Evolutionary conservation across 306 rosid genomes (phyloP), one percentile per base, ranked within the genome.

Genomic region (Glycine tomentella): DNA sequence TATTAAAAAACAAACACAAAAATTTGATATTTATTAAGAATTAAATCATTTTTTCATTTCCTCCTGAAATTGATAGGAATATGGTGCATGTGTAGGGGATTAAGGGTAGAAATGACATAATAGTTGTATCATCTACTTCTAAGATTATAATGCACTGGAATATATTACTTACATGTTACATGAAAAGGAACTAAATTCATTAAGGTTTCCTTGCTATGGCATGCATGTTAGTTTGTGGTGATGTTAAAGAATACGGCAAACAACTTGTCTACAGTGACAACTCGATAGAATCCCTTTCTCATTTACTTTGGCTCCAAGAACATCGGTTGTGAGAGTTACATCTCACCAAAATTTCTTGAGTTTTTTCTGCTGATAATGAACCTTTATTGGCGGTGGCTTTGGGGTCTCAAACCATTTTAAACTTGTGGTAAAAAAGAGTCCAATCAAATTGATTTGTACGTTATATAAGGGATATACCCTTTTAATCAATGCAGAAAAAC

Each of bases 281-380:
- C 79, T 65, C 51, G 67, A 66, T 31, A 15, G 56, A 36, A 74
- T 49, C 6, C 62, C 17, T 56, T 46, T 49, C 9, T 69, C 14
- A 40, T 14, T 36, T 84, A 80, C 86, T 81, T 87, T 62, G 74
- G 20, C 65, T 81, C 72, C 59, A 84, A 87, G 87, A 73, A 66
- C 77, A 73, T 67, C 55, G 77, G 80, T 81, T 87, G 84, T 81
- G 84, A 84, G 76, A 36, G 77, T 51, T 73, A 78, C 87, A 77
- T 77, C 36, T 44, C 36, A 74, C 78, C 87, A 80, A 76, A 71
- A 45, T 12, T 9, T 42, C 61, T 79, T 14, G 44, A 36, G 45
- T 13, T 17, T 49, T 74, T 40, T 48, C 51, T 56, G 31, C 40
- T 10, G 45, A 38, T 75, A 55, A 53, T 80, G 8, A 72, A 46